Percentiles rank a stretch among this genome's conserved stretches.
These are phyloP conservation scores for Phytopythium sindhum DNA, from an alignment of 352 stramenopile genomes.

Conservation along the genomic window DNA sequence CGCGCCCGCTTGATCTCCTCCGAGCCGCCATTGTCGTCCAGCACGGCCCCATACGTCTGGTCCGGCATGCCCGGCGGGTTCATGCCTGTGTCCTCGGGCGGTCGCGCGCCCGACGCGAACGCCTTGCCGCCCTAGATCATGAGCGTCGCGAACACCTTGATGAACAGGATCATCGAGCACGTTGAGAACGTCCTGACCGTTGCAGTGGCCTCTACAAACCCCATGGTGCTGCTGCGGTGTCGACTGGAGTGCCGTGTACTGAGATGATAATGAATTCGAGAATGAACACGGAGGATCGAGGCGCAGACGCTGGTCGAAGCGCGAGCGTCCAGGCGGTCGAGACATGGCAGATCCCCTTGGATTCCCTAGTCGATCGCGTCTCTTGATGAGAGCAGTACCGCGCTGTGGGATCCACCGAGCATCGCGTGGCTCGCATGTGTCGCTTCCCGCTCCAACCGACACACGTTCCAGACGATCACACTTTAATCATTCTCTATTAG, in stretches of 20 bases:
- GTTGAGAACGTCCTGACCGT: slow-evolving; percentile 34
- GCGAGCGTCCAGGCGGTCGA: background rate
- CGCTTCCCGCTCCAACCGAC: background rate
- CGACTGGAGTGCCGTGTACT: background rate
- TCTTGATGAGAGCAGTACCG: background rate
- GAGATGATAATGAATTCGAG: background rate
- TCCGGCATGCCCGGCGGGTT: slow-evolving; percentile 19
- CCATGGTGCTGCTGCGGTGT: slow-evolving; percentile 2
- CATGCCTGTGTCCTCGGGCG: slow-evolving; percentile 31
- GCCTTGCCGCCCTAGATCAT: slow-evolving; percentile 32
- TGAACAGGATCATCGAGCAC: slow-evolving; percentile 26
- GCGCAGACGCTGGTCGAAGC: background rate
- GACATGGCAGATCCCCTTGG: background rate
- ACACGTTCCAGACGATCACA: background rate
- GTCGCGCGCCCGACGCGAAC: slow-evolving; percentile 28
- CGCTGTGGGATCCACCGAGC: background rate
- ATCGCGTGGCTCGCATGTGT: background rate
- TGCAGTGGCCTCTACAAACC: slow-evolving; percentile 17
- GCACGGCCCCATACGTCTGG: slow-evolving; percentile 28
- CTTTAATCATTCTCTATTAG: background rate
- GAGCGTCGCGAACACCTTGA: slow-evolving; percentile 31
- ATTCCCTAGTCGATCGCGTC: background rate
- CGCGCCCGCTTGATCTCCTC: slow-evolving; percentile 12
- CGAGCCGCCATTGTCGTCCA: slow-evolving; percentile 13
- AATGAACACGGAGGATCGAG: background rate